These are phyloP conservation scores for Lasiodiplodia sp. DNA, from an alignment of 2,329 filamentous ascomycete genomes.

Conservation along the genomic window DNA sequence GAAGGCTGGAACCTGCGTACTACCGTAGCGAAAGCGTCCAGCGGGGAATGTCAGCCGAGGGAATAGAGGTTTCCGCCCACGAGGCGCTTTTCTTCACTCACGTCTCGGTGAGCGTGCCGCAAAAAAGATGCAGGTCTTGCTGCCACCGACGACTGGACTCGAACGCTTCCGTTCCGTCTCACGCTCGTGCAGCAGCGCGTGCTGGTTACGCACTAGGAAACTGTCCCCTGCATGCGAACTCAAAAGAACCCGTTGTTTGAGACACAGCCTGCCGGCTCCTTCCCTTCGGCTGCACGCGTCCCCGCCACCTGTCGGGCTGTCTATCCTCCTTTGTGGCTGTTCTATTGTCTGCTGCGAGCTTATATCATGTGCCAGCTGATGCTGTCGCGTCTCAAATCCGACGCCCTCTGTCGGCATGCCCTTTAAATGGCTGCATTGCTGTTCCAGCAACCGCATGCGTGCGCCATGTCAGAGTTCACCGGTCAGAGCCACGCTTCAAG, in stretches of 20 bases:
- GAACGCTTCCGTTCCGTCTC: not conserved
- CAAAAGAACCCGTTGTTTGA: not conserved
- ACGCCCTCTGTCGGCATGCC: not conserved
- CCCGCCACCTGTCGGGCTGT: not conserved
- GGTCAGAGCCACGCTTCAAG: not conserved
- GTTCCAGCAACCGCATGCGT: not conserved
- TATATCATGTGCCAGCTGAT: not conserved
- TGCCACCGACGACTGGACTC: not conserved
- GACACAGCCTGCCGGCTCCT: not conserved
- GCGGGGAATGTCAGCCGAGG: not conserved
- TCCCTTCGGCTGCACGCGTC: not conserved
- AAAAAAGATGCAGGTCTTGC: not conserved
- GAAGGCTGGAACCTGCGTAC: not conserved
- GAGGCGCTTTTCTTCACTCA: not conserved
- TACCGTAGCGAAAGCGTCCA: not conserved
- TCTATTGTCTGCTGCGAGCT: too few species aligned
- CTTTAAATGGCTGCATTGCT: not conserved
- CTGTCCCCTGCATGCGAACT: constrained; percentile 1
- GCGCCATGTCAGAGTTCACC: not conserved
- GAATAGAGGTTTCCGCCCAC: not conserved
- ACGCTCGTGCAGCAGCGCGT: not conserved
- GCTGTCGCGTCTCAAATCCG: not conserved
- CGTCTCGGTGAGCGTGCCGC: not conserved
- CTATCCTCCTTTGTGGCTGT: not conserved
- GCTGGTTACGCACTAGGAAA: not conserved